Conservation (phyloP, 768 basidiomycete genomes). For the Mycena vitilis region DNA sequence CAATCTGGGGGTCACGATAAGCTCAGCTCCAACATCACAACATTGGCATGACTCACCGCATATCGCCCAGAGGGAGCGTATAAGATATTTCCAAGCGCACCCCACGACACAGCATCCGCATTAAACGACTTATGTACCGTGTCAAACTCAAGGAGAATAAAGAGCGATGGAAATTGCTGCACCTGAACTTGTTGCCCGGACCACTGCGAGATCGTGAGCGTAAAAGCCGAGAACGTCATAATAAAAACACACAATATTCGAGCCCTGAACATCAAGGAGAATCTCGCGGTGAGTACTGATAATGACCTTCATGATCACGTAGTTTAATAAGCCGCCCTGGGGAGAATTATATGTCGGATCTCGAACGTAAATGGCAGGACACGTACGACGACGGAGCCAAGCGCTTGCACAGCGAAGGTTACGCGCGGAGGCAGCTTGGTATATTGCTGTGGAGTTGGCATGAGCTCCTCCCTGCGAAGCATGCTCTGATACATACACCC, state of each 20-base stretch:
- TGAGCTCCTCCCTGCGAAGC: not conserved
- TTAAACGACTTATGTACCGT: slow-evolving; percentile 45
- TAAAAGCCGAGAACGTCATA: not conserved
- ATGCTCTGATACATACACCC: slow-evolving; percentile 25
- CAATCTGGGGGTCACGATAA: not conserved
- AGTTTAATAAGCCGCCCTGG: slow-evolving; percentile 55
- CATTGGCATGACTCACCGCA: slow-evolving; percentile 41
- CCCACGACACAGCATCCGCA: slow-evolving; percentile 64
- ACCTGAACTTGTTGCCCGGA: slow-evolving; percentile 61
- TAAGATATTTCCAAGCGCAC: slow-evolving; percentile 58
- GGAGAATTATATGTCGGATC: not conserved
- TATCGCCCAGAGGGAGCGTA: slow-evolving; percentile 61
- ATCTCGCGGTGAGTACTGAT: slow-evolving; percentile 62
- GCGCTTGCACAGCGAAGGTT: slow-evolving; percentile 59
- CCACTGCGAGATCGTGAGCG: slow-evolving; percentile 36
- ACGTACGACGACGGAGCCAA: slow-evolving; percentile 52
- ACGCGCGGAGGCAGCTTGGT: slow-evolving; percentile 64
- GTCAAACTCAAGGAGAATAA: no score
- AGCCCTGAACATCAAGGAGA: slow-evolving; percentile 66
- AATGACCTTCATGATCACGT: slow-evolving; percentile 51
- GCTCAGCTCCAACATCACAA: not conserved
- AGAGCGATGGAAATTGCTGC: not conserved
- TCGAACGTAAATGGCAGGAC: not conserved
- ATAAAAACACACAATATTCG: slow-evolving; percentile 53
- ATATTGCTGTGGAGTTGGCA: slow-evolving; percentile 41